A percentile compares a stretch with the other conserved stretches of the same genome.
These are phyloP conservation scores for Ogataea parapolymorpha DNA, from an alignment of 805 yeast genomes.

Conservation along the genomic window DNA sequence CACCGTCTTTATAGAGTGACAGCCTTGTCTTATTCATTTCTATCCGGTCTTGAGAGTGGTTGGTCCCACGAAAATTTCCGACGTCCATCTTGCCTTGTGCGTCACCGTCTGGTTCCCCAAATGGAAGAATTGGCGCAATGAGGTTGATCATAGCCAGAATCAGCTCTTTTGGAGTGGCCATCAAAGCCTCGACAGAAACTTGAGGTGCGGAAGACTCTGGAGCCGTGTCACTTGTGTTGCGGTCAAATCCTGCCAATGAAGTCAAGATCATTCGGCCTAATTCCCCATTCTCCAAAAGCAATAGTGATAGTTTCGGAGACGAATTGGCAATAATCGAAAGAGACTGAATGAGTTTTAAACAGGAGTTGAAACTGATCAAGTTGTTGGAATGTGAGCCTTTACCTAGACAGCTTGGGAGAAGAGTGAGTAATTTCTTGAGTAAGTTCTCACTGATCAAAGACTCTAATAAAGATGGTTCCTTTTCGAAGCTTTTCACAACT, in stretches of 20 bases:
- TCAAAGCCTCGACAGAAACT: constrained; percentile 63
- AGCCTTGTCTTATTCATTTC: constrained; percentile 33
- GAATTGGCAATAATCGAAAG: constrained; percentile 41
- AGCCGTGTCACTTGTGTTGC: constrained; percentile 17
- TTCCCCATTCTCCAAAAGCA: constrained; percentile 45
- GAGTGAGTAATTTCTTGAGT: constrained; percentile 28
- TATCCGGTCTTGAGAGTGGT: constrained; percentile 21
- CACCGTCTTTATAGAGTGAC: constrained; percentile 29
- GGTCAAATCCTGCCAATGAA: constrained; percentile 52
- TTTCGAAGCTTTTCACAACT: constrained; percentile 48
- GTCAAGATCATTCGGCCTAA: constrained; percentile 46
- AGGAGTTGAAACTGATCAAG: constrained; percentile 36
- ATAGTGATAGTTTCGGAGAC: constrained; percentile 41
- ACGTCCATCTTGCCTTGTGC: constrained; percentile 17
- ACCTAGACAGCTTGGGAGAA: constrained; percentile 30
- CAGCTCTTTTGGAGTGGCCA: constrained; percentile 71
- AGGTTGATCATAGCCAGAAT: constrained; percentile 52
- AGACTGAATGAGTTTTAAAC: constrained; percentile 42
- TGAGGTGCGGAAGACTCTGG: background rate
- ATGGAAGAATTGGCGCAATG: constrained; percentile 57
- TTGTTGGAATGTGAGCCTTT: constrained; percentile 25
- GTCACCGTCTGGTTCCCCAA: constrained; percentile 14
- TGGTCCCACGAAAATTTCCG: constrained; percentile 31
- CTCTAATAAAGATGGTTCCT: constrained; percentile 43
- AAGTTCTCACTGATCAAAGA: constrained; percentile 38